phyloP scores from a whole-genome alignment of 2,329 filamentous ascomycete genomes.

The Gyromitra esculenta region DNA sequence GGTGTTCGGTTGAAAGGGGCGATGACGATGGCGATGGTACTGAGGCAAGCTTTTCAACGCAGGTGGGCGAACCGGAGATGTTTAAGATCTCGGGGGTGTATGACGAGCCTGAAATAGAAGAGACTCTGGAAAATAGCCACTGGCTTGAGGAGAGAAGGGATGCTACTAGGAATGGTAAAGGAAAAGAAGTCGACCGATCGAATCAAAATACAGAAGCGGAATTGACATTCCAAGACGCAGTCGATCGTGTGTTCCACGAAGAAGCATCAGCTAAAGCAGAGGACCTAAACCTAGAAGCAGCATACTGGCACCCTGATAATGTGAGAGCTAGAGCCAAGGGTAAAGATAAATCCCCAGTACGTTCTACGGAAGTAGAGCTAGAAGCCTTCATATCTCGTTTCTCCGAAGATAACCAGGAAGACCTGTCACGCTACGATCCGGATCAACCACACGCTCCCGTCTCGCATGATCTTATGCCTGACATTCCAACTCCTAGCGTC shows the following conservation, averaged over 20 bases:
- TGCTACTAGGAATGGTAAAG: background rate
- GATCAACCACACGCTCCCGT: background rate
- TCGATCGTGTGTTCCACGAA: too few species aligned
- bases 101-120: background rate
- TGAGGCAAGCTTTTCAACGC: conserved; percentile 1
- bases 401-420: background rate
- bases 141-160: background rate
- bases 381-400: too few species aligned
- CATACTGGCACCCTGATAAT: background rate
- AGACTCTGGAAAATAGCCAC: background rate
- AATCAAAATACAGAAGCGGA: background rate
- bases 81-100: conserved; percentile 44
- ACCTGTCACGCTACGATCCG: background rate
- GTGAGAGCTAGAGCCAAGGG: background rate
- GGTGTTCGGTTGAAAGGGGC: conserved; percentile 38
- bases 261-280: background rate
- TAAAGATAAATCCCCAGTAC: conserved; percentile 1
- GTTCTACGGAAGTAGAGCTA: background rate
- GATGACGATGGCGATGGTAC: background rate
- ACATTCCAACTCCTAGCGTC: background rate
- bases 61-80: conserved; percentile 37
- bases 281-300: background rate
- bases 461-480: background rate
- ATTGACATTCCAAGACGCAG: background rate
- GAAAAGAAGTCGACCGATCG: background rate